Evolutionary conservation across 345 rosid genomes (phyloP).

Genomic region (Abelmoschus esculentus): DNA sequence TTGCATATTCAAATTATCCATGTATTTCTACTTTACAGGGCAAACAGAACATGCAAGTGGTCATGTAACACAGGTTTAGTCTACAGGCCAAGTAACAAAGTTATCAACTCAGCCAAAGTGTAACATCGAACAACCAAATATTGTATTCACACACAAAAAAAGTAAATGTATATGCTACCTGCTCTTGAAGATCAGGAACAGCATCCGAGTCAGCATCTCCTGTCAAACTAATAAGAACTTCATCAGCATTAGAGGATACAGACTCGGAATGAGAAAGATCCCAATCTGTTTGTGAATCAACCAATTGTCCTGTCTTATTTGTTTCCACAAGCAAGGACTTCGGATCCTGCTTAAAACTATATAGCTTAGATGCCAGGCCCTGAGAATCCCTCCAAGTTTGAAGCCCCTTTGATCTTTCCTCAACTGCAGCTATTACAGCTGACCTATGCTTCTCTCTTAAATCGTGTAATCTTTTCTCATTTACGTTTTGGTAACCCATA

Average conservation of each 20-base stretch:
- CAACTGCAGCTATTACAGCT: constrained; percentile 64
- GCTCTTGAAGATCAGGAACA: constrained; percentile 81
- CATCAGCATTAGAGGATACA: constrained; percentile 70
- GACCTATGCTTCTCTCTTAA: constrained; percentile 85
- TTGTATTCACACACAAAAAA: no score
- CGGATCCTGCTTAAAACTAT: constrained; percentile 73
- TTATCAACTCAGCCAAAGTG: neutral
- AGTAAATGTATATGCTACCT: constrained; percentile 36
- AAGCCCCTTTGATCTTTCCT: constrained; percentile 94
- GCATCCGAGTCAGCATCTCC: constrained; percentile 68
- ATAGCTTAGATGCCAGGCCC: constrained; percentile 90
- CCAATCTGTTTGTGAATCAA: constrained; percentile 40
- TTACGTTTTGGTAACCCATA: constrained; percentile 96
- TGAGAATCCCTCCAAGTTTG: constrained; percentile 81
- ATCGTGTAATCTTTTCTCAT: constrained; percentile 65
- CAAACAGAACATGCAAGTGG: neutral
- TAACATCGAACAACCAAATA: neutral
- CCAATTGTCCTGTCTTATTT: constrained; percentile 26
- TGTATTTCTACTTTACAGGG: neutral
- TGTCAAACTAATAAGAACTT: constrained; percentile 55
- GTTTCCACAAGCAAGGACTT: constrained; percentile 57
- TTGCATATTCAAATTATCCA: neutral
- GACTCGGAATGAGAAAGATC: constrained; percentile 64
- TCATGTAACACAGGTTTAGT: neutral
- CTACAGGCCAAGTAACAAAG: neutral